Conservation (phyloP, 305 asterid species). For the Ruellia speciosa region DNA sequence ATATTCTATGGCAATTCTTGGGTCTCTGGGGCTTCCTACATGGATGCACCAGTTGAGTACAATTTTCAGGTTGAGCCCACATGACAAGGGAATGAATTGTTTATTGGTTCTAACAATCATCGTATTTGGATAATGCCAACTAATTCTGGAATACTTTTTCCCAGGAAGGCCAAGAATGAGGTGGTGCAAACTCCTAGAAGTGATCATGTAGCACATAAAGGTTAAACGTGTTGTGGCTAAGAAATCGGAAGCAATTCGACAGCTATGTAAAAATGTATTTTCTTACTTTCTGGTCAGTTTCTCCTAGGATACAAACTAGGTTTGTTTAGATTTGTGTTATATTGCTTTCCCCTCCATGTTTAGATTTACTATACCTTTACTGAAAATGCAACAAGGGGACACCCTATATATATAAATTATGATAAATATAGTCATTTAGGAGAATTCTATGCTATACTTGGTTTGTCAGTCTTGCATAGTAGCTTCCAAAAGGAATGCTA, state of each 20-base stretch:
- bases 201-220: slow-evolving; percentile 64
- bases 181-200: slow-evolving; percentile 75
- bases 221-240: slow-evolving; percentile 42
- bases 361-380: not conserved
- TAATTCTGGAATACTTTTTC: slow-evolving; percentile 33
- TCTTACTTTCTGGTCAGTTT: not conserved
- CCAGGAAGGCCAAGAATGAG: slow-evolving; percentile 43
- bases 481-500: not conserved
- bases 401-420: slow-evolving; percentile 18
- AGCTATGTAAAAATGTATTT: slow-evolving; percentile 21
- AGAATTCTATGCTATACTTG: slow-evolving; percentile 19
- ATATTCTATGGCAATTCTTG: slow-evolving; percentile 32
- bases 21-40: slow-evolving; percentile 20
- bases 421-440: slow-evolving; percentile 19
- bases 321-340: not conserved
- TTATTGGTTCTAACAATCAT: slow-evolving; percentile 31
- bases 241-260: slow-evolving; percentile 30
- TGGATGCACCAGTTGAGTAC: slow-evolving; percentile 30
- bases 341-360: not conserved
- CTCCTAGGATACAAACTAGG: no score
- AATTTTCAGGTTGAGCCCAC: slow-evolving; percentile 38
- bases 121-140: slow-evolving; percentile 33
- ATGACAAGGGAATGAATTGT: slow-evolving; percentile 37
- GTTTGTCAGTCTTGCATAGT: slow-evolving; percentile 1
- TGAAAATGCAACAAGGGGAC: not conserved